Evolutionary conservation across 2,329 filamentous ascomycete genomes (phyloP).

Genomic region (Arachnopeziza araneosa): DNA sequence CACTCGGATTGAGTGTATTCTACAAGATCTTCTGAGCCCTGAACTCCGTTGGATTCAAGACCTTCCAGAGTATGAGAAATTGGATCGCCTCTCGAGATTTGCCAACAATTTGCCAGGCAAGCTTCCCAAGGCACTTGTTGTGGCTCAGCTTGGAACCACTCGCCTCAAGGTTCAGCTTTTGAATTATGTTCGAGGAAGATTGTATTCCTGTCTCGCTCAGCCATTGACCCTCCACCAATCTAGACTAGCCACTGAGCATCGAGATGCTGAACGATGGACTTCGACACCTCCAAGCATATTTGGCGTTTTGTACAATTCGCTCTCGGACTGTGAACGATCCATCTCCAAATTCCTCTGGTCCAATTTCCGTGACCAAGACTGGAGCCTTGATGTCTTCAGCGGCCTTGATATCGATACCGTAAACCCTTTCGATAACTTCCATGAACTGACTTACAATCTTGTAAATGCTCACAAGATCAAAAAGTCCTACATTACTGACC

Average conservation of each 20-base stretch:
- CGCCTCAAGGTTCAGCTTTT: slow-evolving; percentile 2
- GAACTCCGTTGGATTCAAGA: slow-evolving; percentile 35
- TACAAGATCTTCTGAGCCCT: slow-evolving; percentile 30
- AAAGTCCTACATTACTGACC: not conserved
- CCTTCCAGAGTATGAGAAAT: not conserved
- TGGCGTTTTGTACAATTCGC: slow-evolving; percentile 9
- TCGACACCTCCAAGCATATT: slow-evolving; percentile 2
- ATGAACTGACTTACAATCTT: not conserved
- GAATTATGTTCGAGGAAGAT: slow-evolving; percentile 10
- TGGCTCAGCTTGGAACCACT: not conserved
- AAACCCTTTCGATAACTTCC: not conserved
- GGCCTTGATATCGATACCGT: not conserved
- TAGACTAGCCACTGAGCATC: slow-evolving; percentile 6
- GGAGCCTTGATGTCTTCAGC: not conserved
- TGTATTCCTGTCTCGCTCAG: slow-evolving; percentile 12
- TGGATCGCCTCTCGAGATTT: not conserved
- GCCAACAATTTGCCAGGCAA: not conserved
- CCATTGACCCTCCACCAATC: slow-evolving; percentile 2
- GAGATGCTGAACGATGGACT: slow-evolving; percentile 3
- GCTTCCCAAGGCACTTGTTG: not conserved
- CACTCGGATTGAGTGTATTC: slow-evolving; percentile 38
- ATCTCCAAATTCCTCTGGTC: slow-evolving; percentile 32
- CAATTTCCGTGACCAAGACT: slow-evolving; percentile 7
- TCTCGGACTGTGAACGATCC: slow-evolving; percentile 23
- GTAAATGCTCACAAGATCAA: not conserved